A percentile compares a stretch with the other conserved stretches of the same genome.
phyloP scores from a whole-genome alignment of 768 basidiomycete genomes.

The Mycena galericulata region DNA sequence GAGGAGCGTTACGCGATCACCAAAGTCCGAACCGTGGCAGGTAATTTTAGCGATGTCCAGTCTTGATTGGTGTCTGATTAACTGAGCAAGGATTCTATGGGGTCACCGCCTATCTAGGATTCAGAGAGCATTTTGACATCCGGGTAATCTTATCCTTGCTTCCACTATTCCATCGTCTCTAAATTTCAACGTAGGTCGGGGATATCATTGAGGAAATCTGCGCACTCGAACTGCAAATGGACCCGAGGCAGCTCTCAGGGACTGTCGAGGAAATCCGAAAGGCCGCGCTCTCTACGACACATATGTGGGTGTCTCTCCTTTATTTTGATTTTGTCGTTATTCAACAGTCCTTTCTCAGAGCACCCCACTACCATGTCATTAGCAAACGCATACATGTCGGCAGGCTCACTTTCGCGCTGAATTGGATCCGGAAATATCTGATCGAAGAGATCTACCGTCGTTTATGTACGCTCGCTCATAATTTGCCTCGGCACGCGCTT shows the following conservation, averaged over 20 bases:
- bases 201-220: slow-evolving; percentile 66
- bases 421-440: slow-evolving; percentile 60
- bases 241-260: slow-evolving; percentile 47
- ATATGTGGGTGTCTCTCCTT: slow-evolving; percentile 59
- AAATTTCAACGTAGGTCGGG: slow-evolving; percentile 43
- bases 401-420: slow-evolving; percentile 47
- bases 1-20: slow-evolving; percentile 67
- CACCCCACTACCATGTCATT: slow-evolving; percentile 69
- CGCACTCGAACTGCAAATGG: slow-evolving; percentile 56
- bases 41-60: slow-evolving; percentile 39
- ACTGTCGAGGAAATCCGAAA: slow-evolving; percentile 55
- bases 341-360: slow-evolving; percentile 47
- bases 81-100: slow-evolving; percentile 66
- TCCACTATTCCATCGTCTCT: neutral
- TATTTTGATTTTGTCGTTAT: neutral
- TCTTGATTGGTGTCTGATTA: neutral
- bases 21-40: slow-evolving; percentile 68
- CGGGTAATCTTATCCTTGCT: slow-evolving; percentile 41
- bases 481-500: neutral
- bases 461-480: slow-evolving; percentile 51
- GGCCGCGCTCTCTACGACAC: slow-evolving; percentile 58
- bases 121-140: slow-evolving; percentile 70
- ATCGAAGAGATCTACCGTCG: slow-evolving; percentile 75
- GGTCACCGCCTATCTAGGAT: slow-evolving; percentile 70
- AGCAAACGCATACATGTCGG: slow-evolving; percentile 54